Base-by-base conservation (phyloP, 108 stramenopile species). In the Epithemia pelagica region DNA sequence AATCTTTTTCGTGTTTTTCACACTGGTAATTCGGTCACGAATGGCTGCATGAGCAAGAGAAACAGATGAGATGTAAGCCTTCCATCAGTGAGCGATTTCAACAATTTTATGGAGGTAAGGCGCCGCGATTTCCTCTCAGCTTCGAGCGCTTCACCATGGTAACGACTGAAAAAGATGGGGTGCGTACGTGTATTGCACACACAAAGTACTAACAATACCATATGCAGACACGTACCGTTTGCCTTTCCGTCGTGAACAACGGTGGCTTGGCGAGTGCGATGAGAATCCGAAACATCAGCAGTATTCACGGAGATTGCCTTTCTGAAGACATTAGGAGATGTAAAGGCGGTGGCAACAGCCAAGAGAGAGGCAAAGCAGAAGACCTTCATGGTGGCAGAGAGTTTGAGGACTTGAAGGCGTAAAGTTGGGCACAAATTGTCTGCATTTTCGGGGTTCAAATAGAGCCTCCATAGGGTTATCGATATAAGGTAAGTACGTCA, bases 221-320 rank as follows among this genome's bases (percentile, higher is more conserved):
- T n/a, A n/a, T n/a, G n/a, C n/a, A n/a, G n/a, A n/a, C n/a, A 80
- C 87, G 70, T 71, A 84, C 88, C 92, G 56, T 92, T 91, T 54
- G 89, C 84, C 74, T 95, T 95, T 72, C 94, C 94, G 78, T 91
- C 91, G 87, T 86, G 84, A 51, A 91, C 89, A 78, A 95, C 89
- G 66, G 94, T 92, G 33, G 86, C 80, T 56, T 74, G 68, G 26
- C 91, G 74, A 58, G 73, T 85, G 37, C 79, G 73, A 72, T 92
- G 91, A 53, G 90, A 70, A 52, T 71, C 78, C 27, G 78, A 78
- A 30, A 80, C 78, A 60, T 51, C 28, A 54, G 64, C 62, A 56
- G 28, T 66, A 15, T 59, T 29, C 30, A 74, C 52, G 53, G 76
- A 71, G 15, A 46, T 46, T 46, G 37, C 10, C 37, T 46, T 46